Percentiles rank a stretch among this genome's conserved stretches.
phyloP scores from a whole-genome alignment of 78 protist genomes.

The Bigelowiella natans region DNA sequence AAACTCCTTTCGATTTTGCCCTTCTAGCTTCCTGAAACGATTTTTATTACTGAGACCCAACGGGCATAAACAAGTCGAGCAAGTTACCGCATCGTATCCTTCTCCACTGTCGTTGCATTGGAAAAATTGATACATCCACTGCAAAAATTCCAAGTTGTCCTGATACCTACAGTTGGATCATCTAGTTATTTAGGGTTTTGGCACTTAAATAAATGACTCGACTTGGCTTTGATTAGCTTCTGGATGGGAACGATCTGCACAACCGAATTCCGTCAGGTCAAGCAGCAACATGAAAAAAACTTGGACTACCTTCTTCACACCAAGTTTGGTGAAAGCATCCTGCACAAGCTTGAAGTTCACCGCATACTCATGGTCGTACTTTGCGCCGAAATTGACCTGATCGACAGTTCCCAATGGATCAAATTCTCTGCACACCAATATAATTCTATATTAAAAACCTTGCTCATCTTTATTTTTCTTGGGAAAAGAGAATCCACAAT shows the following conservation, averaged over 20 bases:
- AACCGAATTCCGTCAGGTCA: too few relatives aligned
- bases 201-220: too few relatives aligned
- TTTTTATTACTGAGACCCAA: neutral
- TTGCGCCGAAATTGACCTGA: conserved; percentile 28
- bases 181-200: too few relatives aligned
- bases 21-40: neutral
- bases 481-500: conserved; percentile 16
- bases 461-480: neutral
- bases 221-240: conserved; percentile 33
- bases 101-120: neutral
- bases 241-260: neutral
- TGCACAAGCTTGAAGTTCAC: conserved; percentile 37
- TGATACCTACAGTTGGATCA: neutral
- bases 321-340: conserved; percentile 26
- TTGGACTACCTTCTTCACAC: conserved; percentile 11
- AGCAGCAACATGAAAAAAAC: too few relatives aligned
- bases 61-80: neutral
- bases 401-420: too few relatives aligned
- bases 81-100: neutral
- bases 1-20: neutral
- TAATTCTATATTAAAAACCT: neutral
- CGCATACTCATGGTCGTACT: conserved; percentile 25
- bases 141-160: conserved; percentile 40
- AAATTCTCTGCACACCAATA: too few relatives aligned
- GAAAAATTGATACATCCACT: conserved; percentile 29